These are phyloP conservation scores for Colletotrichum sp. DNA, from an alignment of 2,329 filamentous ascomycete genomes.

Conservation along the genomic window DNA sequence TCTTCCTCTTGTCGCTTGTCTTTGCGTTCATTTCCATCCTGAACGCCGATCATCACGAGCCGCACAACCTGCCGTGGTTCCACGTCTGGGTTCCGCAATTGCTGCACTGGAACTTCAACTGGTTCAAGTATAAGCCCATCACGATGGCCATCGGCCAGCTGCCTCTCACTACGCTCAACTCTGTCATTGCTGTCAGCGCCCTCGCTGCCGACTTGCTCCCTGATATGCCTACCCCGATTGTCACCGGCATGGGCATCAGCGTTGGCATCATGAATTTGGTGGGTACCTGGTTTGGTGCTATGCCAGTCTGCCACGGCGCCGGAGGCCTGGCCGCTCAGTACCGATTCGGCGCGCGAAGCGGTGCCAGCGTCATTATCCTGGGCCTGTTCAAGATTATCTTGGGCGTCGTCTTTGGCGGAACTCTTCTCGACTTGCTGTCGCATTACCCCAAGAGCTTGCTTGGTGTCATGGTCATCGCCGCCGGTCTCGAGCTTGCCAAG, in stretches of 20 bases:
- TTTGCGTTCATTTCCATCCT: slow-evolving; percentile 59
- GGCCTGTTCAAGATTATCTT: slow-evolving; percentile 78
- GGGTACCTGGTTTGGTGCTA: slow-evolving; percentile 90
- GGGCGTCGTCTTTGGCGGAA: slow-evolving; percentile 76
- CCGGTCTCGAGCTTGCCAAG: slow-evolving; percentile 85
- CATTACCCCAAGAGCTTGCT: slow-evolving; percentile 79
- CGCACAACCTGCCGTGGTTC: slow-evolving; percentile 52
- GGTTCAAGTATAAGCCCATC: slow-evolving; percentile 37
- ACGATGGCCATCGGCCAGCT: slow-evolving; percentile 82
- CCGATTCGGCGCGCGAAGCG: slow-evolving; percentile 88
- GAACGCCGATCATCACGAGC: slow-evolving; percentile 25
- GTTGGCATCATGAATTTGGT: slow-evolving; percentile 84
- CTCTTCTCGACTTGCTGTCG: slow-evolving; percentile 72
- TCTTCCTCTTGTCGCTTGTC: slow-evolving; percentile 72
- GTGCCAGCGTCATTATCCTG: slow-evolving; percentile 81
- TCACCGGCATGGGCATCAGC: slow-evolving; percentile 80
- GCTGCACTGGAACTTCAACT: slow-evolving; percentile 47
- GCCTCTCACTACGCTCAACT: slow-evolving; percentile 91
- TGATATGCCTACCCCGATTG: slow-evolving; percentile 67
- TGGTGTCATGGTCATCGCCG: slow-evolving; percentile 88
- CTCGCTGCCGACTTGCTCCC: slow-evolving; percentile 81
- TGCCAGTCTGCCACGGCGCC: slow-evolving; percentile 94
- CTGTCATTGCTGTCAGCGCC: slow-evolving; percentile 84
- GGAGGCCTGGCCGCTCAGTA: slow-evolving; percentile 91
- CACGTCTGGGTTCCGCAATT: slow-evolving; percentile 65